These are phyloP conservation scores for Rosellinia necatrix DNA, from an alignment of 2,329 filamentous ascomycete species.

Conservation along the genomic window DNA sequence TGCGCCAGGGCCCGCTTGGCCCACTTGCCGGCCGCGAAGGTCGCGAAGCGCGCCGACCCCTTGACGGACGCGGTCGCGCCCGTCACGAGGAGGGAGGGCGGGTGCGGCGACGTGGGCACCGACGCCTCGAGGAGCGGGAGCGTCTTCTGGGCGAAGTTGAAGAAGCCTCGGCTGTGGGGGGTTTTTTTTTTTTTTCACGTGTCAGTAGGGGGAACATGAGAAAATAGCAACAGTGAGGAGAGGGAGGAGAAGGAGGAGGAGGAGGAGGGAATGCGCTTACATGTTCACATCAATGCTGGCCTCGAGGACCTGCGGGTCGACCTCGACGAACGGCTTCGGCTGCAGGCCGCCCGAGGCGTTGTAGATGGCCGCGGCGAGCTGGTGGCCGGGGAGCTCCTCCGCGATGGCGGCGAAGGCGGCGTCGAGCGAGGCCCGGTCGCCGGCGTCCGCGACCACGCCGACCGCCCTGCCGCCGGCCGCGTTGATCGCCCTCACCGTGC, in stretches of 20 bases:
- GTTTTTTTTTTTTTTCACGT: neutral
- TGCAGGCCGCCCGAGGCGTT: slow-evolving; percentile 63
- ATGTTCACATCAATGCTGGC: slow-evolving; percentile 50
- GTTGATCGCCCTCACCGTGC: slow-evolving; percentile 70
- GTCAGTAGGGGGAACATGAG: neutral
- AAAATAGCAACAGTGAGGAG: neutral
- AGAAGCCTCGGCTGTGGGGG: slow-evolving; percentile 67
- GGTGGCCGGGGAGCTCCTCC: slow-evolving; percentile 59
- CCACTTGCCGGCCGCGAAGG: slow-evolving; percentile 73
- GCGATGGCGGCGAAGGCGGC: slow-evolving; percentile 65
- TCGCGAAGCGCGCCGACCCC: slow-evolving; percentile 64
- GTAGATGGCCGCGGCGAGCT: slow-evolving; percentile 69
- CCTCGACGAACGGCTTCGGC: slow-evolving; percentile 61
- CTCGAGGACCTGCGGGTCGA: slow-evolving; percentile 54
- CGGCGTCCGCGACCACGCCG: slow-evolving; percentile 69
- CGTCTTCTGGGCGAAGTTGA: slow-evolving; percentile 68
- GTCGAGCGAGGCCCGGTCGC: slow-evolving; percentile 47
- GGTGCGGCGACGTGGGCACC: slow-evolving; percentile 54
- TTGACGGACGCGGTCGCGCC: slow-evolving; percentile 75
- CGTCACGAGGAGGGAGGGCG: slow-evolving; percentile 75
- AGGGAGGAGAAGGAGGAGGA: neutral
- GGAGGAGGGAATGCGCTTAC: slow-evolving; percentile 39
- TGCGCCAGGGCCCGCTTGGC: slow-evolving; percentile 70
- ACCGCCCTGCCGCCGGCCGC: slow-evolving; percentile 68
- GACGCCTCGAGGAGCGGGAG: slow-evolving; percentile 68